Percentiles rank a stretch among this genome's conserved stretches.
Conservation (phyloP, 1,284 basidiomycete species). For the Puccinia sorghi region DNA sequence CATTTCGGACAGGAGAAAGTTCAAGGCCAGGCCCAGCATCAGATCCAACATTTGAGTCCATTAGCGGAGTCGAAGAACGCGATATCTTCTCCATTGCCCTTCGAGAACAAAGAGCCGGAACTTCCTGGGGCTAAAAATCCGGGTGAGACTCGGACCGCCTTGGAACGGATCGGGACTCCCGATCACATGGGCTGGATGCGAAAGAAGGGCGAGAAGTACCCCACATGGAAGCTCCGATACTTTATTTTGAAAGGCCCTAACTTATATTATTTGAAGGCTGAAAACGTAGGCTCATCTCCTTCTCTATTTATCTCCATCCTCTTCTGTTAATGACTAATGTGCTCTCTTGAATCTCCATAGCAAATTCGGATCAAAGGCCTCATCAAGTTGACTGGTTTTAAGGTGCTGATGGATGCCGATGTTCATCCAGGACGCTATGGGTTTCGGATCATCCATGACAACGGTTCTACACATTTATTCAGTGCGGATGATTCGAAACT, state of each 20-base stretch:
- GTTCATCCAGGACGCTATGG: constrained; percentile 89
- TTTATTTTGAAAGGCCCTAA: constrained; percentile 92
- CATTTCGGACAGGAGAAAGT: constrained; percentile 42
- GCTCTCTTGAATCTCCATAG: constrained; percentile 60
- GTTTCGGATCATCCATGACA: constrained; percentile 89
- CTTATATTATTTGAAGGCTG: constrained; percentile 79
- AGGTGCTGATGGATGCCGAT: constrained; percentile 88
- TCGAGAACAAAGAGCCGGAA: constrained; percentile 63
- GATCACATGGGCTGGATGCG: constrained; percentile 91
- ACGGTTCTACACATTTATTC: constrained; percentile 85
- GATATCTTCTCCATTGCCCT: constrained; percentile 49
- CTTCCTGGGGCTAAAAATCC: constrained; percentile 60
- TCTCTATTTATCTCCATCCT: constrained; percentile 13
- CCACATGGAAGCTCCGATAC: constrained; percentile 88
- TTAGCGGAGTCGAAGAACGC: constrained; percentile 51
- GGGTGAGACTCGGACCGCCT: constrained; percentile 60
- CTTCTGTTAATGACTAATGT: constrained; percentile 51
- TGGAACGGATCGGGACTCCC: constrained; percentile 82
- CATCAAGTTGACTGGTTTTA: constrained; percentile 87
- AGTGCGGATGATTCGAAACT: constrained; percentile 80
- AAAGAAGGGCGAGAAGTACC: constrained; percentile 92
- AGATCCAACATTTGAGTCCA: constrained; percentile 49
- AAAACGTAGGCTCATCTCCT: constrained; percentile 62
- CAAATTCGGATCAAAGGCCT: constrained; percentile 95
- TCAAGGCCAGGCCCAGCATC: constrained; percentile 56